Base-by-base conservation (phyloP, 163 green algal genomes). In the Scenedesmus sp. region DNA sequence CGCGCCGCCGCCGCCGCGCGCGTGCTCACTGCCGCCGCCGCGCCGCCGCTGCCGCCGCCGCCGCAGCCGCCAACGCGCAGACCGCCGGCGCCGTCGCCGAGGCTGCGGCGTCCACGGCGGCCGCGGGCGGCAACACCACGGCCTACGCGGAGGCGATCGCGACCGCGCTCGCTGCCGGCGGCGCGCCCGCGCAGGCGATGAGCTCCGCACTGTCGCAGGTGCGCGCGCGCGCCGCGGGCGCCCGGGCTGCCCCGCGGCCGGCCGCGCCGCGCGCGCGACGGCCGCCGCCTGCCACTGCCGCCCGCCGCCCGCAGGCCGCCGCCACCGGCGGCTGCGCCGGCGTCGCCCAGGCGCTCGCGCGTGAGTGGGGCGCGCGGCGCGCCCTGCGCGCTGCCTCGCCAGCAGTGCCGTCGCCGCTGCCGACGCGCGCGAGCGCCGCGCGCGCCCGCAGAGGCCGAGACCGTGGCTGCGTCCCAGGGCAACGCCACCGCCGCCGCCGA, bases 71-170 rank as follows among this genome's bases (percentile, higher is more conserved):
- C 42, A 72, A 58, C n/a, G 24, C 44, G 14, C 18, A 72, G 15
- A 74, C 64, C 7, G 34, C 33, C 3, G 20, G 24, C 1, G n/a
- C 64, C 28, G 64, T 74, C 13, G 64, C 47, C 10, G 14, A 24
- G 3, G 64, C 64, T 17, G n/a, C 24, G 2, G 64, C n/a, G 1
- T 20, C 47, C 28, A 28, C 64, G 7, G 4, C 13, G 13, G 28
- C 34, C 10, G 64, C 34, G 20, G 64, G 64, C 3, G 45, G 31
- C 4, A 74, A 74, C 45, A 74, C 64, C 4, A 47, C 15, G 10
- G 64, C 64, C 15, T 74, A 74, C 20, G 64, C 64, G 17, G 64
- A 74, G 45, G 64, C 64, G 50, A 44, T 64, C 14, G 64, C 64
- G 18, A 45, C 64, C 7, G 64, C 64, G 3, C 44, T 47, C 22